Conservation (phyloP, 2,329 filamentous ascomycete species). For the Venturia oleaginea region DNA sequence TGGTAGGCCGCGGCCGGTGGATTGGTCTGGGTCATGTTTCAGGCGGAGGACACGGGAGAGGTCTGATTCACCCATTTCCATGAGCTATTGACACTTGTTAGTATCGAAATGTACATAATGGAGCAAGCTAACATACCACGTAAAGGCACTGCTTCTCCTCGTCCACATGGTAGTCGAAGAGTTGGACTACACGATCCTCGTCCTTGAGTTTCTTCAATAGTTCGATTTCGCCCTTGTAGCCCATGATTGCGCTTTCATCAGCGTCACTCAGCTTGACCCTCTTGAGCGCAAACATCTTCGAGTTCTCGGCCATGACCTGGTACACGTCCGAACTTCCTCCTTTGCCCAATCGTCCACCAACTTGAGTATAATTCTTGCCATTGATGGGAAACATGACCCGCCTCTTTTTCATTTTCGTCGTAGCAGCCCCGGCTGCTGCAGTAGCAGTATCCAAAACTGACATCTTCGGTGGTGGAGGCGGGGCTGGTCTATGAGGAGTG, state of each 20-base stretch:
- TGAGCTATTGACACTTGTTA: slow-evolving; percentile 49
- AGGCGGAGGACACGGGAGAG: slow-evolving; percentile 75
- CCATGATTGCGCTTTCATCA: slow-evolving; percentile 72
- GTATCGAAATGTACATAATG: not conserved
- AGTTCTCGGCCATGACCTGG: slow-evolving; percentile 93
- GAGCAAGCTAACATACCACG: slow-evolving; percentile 50
- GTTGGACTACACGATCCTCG: slow-evolving; percentile 80
- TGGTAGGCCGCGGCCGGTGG: slow-evolving; percentile 31
- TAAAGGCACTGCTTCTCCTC: slow-evolving; percentile 81
- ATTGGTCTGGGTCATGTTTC: slow-evolving; percentile 33
- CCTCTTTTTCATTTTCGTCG: slow-evolving; percentile 66
- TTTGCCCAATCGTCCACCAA: slow-evolving; percentile 76
- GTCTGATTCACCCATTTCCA: slow-evolving; percentile 96
- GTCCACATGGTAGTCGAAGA: slow-evolving; percentile 91
- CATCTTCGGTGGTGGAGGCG: slow-evolving; percentile 84
- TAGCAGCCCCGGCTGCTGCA: slow-evolving; percentile 68
- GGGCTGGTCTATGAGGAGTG: slow-evolving; percentile 45
- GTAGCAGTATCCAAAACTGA: slow-evolving; percentile 89
- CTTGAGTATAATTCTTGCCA: slow-evolving; percentile 75
- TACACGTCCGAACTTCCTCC: slow-evolving; percentile 94
- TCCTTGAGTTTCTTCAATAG: slow-evolving; percentile 71
- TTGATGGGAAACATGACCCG: slow-evolving; percentile 82
- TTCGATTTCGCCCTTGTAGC: slow-evolving; percentile 94
- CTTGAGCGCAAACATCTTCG: slow-evolving; percentile 90
- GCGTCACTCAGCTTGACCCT: slow-evolving; percentile 83